Evolutionary conservation across 225 moss, liverwort and hornwort genomes (phyloP).

Genomic region (Pleurozium schreberi): DNA sequence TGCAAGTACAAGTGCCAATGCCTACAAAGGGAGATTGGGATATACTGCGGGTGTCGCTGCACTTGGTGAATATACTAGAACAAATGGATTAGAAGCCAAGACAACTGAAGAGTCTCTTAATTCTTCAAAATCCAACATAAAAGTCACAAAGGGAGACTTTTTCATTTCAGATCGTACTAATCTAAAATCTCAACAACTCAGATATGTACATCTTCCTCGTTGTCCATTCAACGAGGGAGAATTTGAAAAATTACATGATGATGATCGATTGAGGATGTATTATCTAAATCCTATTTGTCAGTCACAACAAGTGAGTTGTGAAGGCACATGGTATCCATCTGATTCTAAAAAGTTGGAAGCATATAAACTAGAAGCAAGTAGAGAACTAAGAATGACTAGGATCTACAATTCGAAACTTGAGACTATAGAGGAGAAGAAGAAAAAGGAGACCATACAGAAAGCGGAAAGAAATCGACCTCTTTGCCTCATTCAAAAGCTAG

Average conservation of each 20-base stretch:
- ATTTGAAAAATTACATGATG: background rate
- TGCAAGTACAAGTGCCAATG: background rate
- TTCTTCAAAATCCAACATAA: background rate
- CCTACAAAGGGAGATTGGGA: background rate
- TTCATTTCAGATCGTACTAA: accelerated
- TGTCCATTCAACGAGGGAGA: background rate
- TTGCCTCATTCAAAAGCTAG: background rate
- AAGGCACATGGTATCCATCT: background rate
- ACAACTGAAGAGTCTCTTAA: background rate
- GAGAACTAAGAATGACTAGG: background rate
- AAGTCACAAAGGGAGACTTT: too few species aligned
- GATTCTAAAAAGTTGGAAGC: background rate
- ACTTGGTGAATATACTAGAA: background rate
- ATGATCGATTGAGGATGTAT: background rate
- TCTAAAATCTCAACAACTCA: background rate
- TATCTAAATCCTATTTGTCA: background rate
- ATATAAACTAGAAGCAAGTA: background rate
- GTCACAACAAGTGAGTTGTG: background rate
- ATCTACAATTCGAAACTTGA: background rate
- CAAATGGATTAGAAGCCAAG: too few species aligned
- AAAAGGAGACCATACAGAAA: too few species aligned
- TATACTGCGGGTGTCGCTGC: accelerated
- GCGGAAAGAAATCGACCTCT: background rate
- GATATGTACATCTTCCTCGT: background rate
- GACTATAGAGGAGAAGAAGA: too few species aligned